Evolutionary conservation across 352 stramenopile species (phyloP), one percentile per base, ranked within the genome.

Genomic region (Phytopythium ostracodes): DNA sequence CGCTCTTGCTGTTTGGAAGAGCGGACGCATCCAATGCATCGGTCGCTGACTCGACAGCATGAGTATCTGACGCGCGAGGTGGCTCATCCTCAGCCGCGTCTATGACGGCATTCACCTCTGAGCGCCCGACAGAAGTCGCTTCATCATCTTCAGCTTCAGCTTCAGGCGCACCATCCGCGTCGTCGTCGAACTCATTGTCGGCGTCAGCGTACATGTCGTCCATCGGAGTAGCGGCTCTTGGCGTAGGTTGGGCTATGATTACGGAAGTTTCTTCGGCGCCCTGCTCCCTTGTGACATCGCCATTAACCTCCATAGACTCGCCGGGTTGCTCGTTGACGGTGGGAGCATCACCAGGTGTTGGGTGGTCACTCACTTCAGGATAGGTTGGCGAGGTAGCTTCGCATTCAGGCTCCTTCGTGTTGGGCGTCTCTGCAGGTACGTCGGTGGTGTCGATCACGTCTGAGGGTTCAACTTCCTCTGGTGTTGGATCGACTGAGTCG

Each of bases 161-260:
- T n/a, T n/a, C n/a, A n/a, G n/a, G n/a, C n/a, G n/a, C n/a, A n/a
- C n/a, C n/a, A 40, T 59, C 68, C 22, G 56, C 59, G 20, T 78
- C 77, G 27, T 82, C 72, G 2, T 88, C 78, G 62, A 88, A 88
- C 44, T 89, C 78, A 22, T 67, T 75, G 50, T 79, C 81, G 31
- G 72, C 68, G 56, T 88, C 80, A 10, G 67, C 76, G 44, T 88
- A 89, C 62, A 89, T 70, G 8, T 58, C 52, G 14, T 43, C 52
- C 31, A 58, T 58, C 5, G 52, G 52, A 33, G 52, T 58, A 12
- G 52, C 14, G 2, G n/a, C 33, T 12, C 52, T 43, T 20, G n/a
- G 8, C 2, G 38, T n/a, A 20, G 35, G 20, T 10, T 20, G 15
- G 11, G 14, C 35, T 42, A 27, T 14, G 20, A 1, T 18, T 20